Evolutionary conservation across 768 basidiomycete genomes (phyloP), one percentile per base, ranked within the genome.

Genomic region (Serendipita sp.): DNA sequence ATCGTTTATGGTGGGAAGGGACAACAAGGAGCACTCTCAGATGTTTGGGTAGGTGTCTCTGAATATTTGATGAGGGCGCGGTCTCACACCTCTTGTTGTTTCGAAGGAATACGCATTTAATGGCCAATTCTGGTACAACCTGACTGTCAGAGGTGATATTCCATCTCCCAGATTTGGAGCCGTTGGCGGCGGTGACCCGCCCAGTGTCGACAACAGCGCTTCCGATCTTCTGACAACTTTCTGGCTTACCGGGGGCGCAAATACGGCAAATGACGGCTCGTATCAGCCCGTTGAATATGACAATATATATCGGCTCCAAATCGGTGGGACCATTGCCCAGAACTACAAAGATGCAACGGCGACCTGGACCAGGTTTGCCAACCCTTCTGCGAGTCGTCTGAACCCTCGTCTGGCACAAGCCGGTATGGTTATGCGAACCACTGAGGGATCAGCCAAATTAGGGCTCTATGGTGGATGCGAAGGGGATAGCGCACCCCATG

Each of bases 71-170:
- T 15, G 27, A 44, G n/a, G 40, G 23, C 62, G 60, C 62, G 33
- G 43, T 64, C 36, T 36, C 45, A 64, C 29, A 34, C 71, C 40
- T 3, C 37, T 48, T 44, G 55, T n/a, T 40, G 40, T 6, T 6
- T 13, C 40, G 29, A 69, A 89, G 87, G 87, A 88, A 74, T 91
- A 78, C 69, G 86, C 88, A 72, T 90, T 83, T 69, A 79, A 71
- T 64, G 84, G 83, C 68, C 76, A 88, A 64, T 91, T 91, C 70
- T 91, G 89, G 89, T 78, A 84, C 0, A 68, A 80, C 69, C 81
- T 89, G 37, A 67, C 66, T 16, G 68, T 86, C 3, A 75, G 81
- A 10, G 70, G 79, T 18, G 78, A 76, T 29, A 75, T 77, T 3
- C 88, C 88, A 37, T 75, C 83, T 29, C 71, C 84, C 62, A 78